These are phyloP conservation scores for Trichoderma sp. DNA, from an alignment of 2,329 filamentous ascomycete genomes.

Conservation along the genomic window DNA sequence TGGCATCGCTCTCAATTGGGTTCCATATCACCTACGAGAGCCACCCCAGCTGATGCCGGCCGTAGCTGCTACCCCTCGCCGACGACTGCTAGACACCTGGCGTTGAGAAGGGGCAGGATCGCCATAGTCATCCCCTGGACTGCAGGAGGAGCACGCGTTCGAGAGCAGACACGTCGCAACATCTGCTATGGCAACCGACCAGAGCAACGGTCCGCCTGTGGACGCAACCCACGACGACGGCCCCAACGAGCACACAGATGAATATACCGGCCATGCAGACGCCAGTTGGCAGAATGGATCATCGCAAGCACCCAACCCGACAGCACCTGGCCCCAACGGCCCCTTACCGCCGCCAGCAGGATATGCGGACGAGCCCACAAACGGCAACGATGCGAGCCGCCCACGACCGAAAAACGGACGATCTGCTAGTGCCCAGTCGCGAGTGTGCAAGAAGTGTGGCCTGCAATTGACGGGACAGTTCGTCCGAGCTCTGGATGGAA, in stretches of 20 bases:
- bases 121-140: slow-evolving; percentile 26
- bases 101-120: slow-evolving; percentile 29
- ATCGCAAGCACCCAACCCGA: slow-evolving; percentile 36
- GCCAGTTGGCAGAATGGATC: slow-evolving; percentile 38
- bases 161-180: slow-evolving; percentile 25
- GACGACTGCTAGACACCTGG: slow-evolving; percentile 33
- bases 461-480: slow-evolving; percentile 91
- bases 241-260: slow-evolving; percentile 28
- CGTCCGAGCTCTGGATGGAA: slow-evolving; percentile 87
- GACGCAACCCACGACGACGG: slow-evolving; percentile 37
- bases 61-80: slow-evolving; percentile 32
- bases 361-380: slow-evolving; percentile 46
- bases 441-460: slow-evolving; percentile 81
- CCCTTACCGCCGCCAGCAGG: slow-evolving; percentile 30
- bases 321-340: slow-evolving; percentile 35
- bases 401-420: slow-evolving; percentile 53
- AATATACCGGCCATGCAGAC: slow-evolving; percentile 33
- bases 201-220: slow-evolving; percentile 41
- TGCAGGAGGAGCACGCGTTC: slow-evolving; percentile 24
- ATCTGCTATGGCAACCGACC: slow-evolving; percentile 45
- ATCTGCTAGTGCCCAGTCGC: slow-evolving; percentile 56
- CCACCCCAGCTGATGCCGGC: slow-evolving; percentile 37
- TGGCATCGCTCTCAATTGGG: slow-evolving; percentile 29
- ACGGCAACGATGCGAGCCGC: slow-evolving; percentile 56
- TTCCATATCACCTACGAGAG: slow-evolving; percentile 22